A percentile compares a stretch with the other conserved stretches of the same genome.
These are phyloP conservation scores for Melampsora abietis-canadensis DNA, from an alignment of 1,284 basidiomycete genomes.

Conservation along the genomic window DNA sequence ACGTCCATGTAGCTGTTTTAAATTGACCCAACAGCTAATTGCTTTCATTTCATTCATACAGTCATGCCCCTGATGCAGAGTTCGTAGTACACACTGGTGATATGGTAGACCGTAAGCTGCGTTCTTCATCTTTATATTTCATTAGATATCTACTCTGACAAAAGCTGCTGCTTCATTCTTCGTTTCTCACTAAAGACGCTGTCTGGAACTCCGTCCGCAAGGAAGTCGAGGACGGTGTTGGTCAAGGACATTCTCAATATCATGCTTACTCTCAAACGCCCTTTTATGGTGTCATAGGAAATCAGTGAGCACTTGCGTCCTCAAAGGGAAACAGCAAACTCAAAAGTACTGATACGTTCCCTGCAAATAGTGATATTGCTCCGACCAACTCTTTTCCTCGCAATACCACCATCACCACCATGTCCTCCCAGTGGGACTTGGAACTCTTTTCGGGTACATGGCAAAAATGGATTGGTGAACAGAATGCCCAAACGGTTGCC, in stretches of 20 bases:
- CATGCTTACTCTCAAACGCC: slow-evolving; percentile 42
- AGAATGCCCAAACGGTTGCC: slow-evolving; percentile 6
- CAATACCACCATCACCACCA: slow-evolving; percentile 42
- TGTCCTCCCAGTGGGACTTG: slow-evolving; percentile 40
- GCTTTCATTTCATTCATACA: neutral
- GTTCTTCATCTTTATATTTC: neutral
- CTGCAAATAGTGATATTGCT: slow-evolving; percentile 48
- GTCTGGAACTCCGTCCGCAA: slow-evolving; percentile 46
- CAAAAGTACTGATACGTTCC: neutral
- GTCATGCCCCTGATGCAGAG: slow-evolving; percentile 53
- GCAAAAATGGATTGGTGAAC: slow-evolving; percentile 31
- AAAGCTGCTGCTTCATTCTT: neutral
- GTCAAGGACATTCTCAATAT: slow-evolving; percentile 40
- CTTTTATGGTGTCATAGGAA: slow-evolving; percentile 50
- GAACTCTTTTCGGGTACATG: slow-evolving; percentile 38
- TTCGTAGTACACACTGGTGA: slow-evolving; percentile 65
- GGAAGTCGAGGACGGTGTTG: slow-evolving; percentile 41
- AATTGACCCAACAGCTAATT: neutral
- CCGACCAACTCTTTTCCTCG: slow-evolving; percentile 52
- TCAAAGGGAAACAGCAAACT: neutral
- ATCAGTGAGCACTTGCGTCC: slow-evolving; percentile 47
- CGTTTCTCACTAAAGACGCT: slow-evolving; percentile 41
- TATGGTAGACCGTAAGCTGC: slow-evolving; percentile 60
- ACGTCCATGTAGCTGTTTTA: neutral
- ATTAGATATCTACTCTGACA: neutral